A percentile compares a stretch with the other conserved stretches of the same genome.
Conservation (phyloP, 257 asterid genomes). For the Cordia subcordata region DNA sequence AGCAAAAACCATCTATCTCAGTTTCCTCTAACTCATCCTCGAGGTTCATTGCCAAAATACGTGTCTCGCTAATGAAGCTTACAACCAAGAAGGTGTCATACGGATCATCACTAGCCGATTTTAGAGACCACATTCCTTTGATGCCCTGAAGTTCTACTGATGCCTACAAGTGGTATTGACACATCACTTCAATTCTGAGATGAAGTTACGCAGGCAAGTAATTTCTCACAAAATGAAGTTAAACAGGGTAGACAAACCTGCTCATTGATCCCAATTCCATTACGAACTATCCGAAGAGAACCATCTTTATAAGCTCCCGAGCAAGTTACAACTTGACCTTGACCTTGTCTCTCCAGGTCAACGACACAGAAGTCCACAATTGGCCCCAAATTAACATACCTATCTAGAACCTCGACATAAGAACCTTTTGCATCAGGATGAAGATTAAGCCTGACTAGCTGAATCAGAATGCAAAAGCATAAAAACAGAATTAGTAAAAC, state of each 20-base stretch:
- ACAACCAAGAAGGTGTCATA: slow-evolving; percentile 86
- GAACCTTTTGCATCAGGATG: slow-evolving; percentile 85
- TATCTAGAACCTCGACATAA: slow-evolving; percentile 83
- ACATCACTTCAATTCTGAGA: slow-evolving; percentile 2
- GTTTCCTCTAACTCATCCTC: slow-evolving; percentile 96
- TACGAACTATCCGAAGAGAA: slow-evolving; percentile 83
- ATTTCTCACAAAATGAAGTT: slow-evolving; percentile 6
- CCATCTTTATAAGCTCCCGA: slow-evolving; percentile 97
- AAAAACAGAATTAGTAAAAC: slow-evolving; percentile 8
- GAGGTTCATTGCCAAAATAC: slow-evolving; percentile 89
- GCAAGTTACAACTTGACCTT: slow-evolving; percentile 97
- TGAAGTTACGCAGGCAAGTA: not conserved
- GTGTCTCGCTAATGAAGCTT: slow-evolving; percentile 91
- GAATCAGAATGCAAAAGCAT: slow-evolving; percentile 21
- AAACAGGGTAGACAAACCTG: slow-evolving; percentile 41
- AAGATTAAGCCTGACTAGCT: slow-evolving; percentile 83
- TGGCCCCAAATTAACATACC: slow-evolving; percentile 91
- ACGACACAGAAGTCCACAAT: slow-evolving; percentile 93
- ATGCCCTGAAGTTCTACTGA: slow-evolving; percentile 97
- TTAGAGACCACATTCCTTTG: slow-evolving; percentile 94
- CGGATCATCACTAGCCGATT: slow-evolving; percentile 83
- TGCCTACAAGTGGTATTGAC: slow-evolving; percentile 47
- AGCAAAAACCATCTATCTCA: slow-evolving; percentile 83
- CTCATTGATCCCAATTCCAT: slow-evolving; percentile 91
- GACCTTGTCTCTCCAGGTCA: slow-evolving; percentile 95